These are phyloP conservation scores for Sistotremastrum niveocremeum DNA, from an alignment of 768 basidiomycete species.

Conservation along the genomic window DNA sequence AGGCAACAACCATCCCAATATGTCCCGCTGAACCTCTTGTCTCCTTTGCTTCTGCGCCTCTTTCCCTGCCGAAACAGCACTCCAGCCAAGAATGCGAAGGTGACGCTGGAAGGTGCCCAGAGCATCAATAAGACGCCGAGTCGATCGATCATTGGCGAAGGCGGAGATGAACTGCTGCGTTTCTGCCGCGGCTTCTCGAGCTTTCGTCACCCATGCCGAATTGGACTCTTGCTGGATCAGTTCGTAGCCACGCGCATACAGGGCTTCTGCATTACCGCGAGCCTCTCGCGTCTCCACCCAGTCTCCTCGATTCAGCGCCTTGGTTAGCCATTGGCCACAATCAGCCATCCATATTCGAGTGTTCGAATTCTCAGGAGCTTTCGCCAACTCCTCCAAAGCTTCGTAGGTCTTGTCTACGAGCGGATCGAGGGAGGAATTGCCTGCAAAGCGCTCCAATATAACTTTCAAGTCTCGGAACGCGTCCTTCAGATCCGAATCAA, in stretches of 20 bases:
- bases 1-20: constrained; percentile 14
- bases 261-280: background rate
- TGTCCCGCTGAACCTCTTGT: constrained; percentile 5
- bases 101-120: constrained; percentile 4
- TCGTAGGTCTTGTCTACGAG: constrained; percentile 1
- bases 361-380: background rate
- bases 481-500: constrained; percentile 6
- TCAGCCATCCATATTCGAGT: constrained; percentile 1
- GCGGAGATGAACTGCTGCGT: constrained; percentile 7
- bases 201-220: constrained; percentile 4
- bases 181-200: constrained; percentile 8
- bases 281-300: constrained; percentile 9
- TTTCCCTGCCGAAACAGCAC: background rate
- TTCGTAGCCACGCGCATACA: constrained; percentile 9
- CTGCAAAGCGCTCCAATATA: constrained; percentile 10
- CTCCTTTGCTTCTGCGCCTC: constrained; percentile 3
- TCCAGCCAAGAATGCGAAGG: constrained; percentile 1
- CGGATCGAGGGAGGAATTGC: constrained; percentile 5
- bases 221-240: constrained; percentile 4
- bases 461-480: constrained; percentile 6
- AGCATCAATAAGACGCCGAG: constrained; percentile 7
- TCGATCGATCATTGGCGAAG: constrained; percentile 9
- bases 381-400: constrained; percentile 1
- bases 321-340: constrained; percentile 11
- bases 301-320: constrained; percentile 8